Evolutionary conservation across 805 yeast genomes (phyloP), one percentile per base, ranked within the genome.

Genomic region (Myxozyma neotropica): DNA sequence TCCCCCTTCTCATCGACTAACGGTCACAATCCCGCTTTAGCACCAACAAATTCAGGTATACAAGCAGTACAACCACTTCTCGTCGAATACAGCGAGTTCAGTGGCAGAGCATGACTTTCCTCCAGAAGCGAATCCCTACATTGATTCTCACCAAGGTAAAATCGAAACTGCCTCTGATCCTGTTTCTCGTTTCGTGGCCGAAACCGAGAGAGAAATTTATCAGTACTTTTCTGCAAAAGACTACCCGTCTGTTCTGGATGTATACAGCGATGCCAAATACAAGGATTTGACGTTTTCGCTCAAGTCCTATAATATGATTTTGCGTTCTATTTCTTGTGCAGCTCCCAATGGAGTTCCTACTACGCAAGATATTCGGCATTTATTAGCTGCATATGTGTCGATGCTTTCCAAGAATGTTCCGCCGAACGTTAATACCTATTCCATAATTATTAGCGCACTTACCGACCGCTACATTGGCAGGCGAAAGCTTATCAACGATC

Each of bases 31-130:
- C 29, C 24, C 49, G 35, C 23, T 19, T 4, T 48, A 58, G 55
- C 46, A 52, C 5, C 57, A 46, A 50, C 58, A 58, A 31, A 35
- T 58, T 43, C 53, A 27, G 52, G 35, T 57, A 10, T 57, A 57
- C 36, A 49, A 53, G 27, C 5, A 50, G 33, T 24, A 58, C 66
- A 36, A 70, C 51, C 71, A 70, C 56, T 56, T 66, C 12, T 61
- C 67, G 17, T 59, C 70, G 7, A 33, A 49, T 15, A 53, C 71
- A 8, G 66, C 65, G 5, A 24, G n/a, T n/a, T 50, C 58, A 13
- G 15, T 29, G 19, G 40, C 51, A 26, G 27, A 45, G 36, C n/a
- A 35, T 4, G 49, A 45, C 3, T 21, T 47, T 15, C 51, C 51
- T 19, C 51, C 51, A 17, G 51, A 47, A 27, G 12, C 19, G 4